Evolutionary conservation across 495 filamentous ascomycete species (phyloP), one percentile per base, ranked within the genome.

Genomic region (Penicillium lividum): DNA sequence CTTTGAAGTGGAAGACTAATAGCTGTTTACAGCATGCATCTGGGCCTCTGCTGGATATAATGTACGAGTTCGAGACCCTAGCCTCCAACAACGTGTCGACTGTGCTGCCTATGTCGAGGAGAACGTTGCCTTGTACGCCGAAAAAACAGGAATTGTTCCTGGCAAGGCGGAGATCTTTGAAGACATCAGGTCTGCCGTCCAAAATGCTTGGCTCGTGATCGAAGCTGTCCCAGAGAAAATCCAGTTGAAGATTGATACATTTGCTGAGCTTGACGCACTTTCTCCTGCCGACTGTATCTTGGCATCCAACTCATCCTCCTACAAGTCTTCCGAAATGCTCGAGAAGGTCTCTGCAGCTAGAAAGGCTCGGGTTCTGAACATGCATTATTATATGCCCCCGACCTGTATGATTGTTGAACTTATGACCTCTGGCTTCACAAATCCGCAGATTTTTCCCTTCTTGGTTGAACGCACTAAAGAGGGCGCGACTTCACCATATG

Each of bases 141-240:
- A 66, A 29, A 68, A 74, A 18, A 76, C 67, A 18, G 68, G 51
- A 47, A 59, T 51, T 29, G 55, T 18, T 30, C 72, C 63, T 40
- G 78, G 67, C 42, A 44, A 44, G 1, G 13, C 15, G 1, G 18
- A n/a, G 6, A 15, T 4, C 13, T 44, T 44, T 44, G 42, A 44
- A 22, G 22, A 22, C 22, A 22, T 22, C 22, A 22, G 22, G 22
- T 22, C 22, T 22, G 28, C 56, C 0, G 69, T 83, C 2, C 28
- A 58, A n/a, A 71, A 77, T 43, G 69, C 78, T 2, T 75, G 73
- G 71, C 73, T 83, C 5, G 74, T 83, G 10, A 76, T 86, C 56
- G 82, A 86, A 59, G 77, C 75, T 15, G 77, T 84, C 3, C 82
- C 83, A 0, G 83, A 85, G 68, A 78, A 76, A 51, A 54, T 83